A percentile compares a stretch with the other conserved stretches of the same genome.
Evolutionary conservation across 129 eudicot species (phyloP).

Genomic region (Flaveria bidentis): DNA sequence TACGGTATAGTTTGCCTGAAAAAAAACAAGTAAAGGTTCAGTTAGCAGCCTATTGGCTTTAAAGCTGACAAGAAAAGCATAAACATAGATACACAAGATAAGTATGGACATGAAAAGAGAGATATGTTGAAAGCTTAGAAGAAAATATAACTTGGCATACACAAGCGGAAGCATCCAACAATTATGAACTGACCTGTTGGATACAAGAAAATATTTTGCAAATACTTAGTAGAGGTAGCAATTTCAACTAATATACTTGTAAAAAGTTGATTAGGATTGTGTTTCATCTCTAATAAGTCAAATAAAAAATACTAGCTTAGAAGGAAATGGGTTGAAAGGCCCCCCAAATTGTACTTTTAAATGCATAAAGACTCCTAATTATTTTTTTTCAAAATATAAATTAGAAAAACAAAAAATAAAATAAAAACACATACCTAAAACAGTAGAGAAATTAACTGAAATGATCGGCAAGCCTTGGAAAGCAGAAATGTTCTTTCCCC

Average conservation of each 20-base stretch:
- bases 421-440: constrained; percentile 52
- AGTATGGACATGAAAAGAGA: constrained; percentile 12
- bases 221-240: neutral
- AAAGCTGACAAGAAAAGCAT: constrained; percentile 17
- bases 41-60: constrained; percentile 14
- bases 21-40: constrained; percentile 6
- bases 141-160: neutral
- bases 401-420: neutral
- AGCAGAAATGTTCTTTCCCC: constrained; percentile 71
- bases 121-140: neutral
- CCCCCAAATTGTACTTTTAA: neutral
- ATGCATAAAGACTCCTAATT: neutral
- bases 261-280: neutral
- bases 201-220: constrained; percentile 1
- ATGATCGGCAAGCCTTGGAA: constrained; percentile 66
- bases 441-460: constrained; percentile 58
- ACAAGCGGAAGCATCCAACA: neutral
- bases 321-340: neutral
- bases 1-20: constrained; percentile 73
- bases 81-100: constrained; percentile 12
- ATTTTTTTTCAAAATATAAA: no score
- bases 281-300: neutral
- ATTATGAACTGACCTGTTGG: neutral
- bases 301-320: neutral
- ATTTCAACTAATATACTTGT: neutral